Evolutionary conservation across 2,329 filamentous ascomycete genomes (phyloP).

Genomic region (Botrytis galanthina): DNA sequence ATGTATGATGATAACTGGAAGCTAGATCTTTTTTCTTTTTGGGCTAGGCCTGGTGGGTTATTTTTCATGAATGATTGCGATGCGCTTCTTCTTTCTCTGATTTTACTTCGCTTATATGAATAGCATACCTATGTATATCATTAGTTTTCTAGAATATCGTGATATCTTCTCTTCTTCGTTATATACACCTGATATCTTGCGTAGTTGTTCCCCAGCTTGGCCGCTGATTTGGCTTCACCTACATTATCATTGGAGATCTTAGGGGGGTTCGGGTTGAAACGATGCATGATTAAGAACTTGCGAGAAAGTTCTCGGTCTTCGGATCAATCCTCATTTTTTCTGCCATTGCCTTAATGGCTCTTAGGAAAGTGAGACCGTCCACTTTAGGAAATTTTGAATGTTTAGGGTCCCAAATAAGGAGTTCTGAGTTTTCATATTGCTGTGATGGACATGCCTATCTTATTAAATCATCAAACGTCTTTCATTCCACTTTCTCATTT

Average conservation of each 20-base stretch:
- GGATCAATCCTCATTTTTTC: background rate
- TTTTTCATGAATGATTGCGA: constrained; percentile 8
- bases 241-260: background rate
- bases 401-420: background rate
- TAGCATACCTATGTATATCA: constrained; percentile 4
- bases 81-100: background rate
- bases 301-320: background rate
- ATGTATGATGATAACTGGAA: constrained; percentile 16
- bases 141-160: background rate
- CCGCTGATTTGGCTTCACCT: background rate
- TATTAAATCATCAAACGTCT: background rate
- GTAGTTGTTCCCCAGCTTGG: background rate
- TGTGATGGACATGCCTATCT: background rate
- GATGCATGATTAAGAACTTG: background rate
- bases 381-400: background rate
- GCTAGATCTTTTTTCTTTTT: constrained; percentile 14
- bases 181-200: background rate
- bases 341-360: background rate
- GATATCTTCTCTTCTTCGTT: background rate
- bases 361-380: background rate
- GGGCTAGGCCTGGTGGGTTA: constrained; percentile 7
- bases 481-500: background rate
- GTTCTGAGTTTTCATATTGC: background rate
- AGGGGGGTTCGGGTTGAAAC: too few relatives aligned
- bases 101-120: background rate